Base-by-base conservation (phyloP, 208 protist genomes). In the Acanthamoeba castellanii region DNA sequence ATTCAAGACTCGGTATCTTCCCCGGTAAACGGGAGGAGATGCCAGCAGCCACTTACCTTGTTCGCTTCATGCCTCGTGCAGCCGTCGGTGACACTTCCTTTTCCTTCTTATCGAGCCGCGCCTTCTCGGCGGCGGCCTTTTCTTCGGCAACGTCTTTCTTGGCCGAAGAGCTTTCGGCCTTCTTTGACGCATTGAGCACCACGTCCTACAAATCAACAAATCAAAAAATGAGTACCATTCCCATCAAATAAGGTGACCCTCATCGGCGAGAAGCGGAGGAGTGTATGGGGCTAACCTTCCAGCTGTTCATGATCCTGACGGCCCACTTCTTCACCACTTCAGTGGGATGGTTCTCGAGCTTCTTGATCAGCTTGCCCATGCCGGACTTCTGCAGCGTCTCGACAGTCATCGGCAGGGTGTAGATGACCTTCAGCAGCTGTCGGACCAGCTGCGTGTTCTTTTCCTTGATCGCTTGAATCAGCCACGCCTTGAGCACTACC, bases 321-420 rank as follows among this genome's bases (percentile, higher is more conserved):
- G 84, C 84, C 84, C 84, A 91, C 84, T 61, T 70, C 57, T 61
- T 72, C 57, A 91, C 57, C 14, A 37, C 55, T 50, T 91, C 84
- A 25, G 50, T 68, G n/a, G 55, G 30, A 30, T 91, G 84, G 50
- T 42, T 50, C 57, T 91, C 84, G 1, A 91, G 50, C 32, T 91
- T 91, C 55, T 91, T 91, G 34, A 91, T 70, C 50, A 61, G 57
- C 45, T 91, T 91, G 50, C 84, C 84, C n/a, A 91, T 91, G 55
- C 59, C 55, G 20, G 84, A 91, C 30, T 32, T 52, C 45, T 91
- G 84, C 25, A 91, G 59, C 16, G n/a, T 45, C 50, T 91, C 84
- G 9, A 91, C 84, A 0, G 84, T 91, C 84, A 91, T 50, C n/a
- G 84, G 84, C 20, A 91, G 55, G 25, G 59, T 72, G 59, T 91